phyloP scores from a whole-genome alignment of 345 rosid genomes.

The Carallia pectinifolia region DNA sequence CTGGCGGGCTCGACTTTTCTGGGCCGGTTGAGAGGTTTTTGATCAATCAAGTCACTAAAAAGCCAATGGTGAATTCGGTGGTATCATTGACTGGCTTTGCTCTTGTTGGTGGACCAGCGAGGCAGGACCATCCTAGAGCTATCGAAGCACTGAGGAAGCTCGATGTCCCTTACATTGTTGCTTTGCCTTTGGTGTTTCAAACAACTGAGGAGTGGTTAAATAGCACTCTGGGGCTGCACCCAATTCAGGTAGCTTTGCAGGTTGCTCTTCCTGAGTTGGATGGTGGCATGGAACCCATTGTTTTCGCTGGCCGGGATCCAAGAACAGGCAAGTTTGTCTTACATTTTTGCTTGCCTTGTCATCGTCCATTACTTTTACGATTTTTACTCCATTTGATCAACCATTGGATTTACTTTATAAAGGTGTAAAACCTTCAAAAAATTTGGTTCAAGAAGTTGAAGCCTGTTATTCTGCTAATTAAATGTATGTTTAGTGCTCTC shows the following conservation, averaged over 20 bases:
- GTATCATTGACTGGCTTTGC: conserved; percentile 93
- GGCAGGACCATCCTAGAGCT: conserved; percentile 98
- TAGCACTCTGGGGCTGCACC: conserved; percentile 92
- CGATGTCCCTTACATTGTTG: conserved; percentile 90
- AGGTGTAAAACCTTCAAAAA: not conserved
- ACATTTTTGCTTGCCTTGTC: not conserved
- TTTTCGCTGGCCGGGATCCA: conserved; percentile 97
- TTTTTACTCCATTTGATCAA: not conserved
- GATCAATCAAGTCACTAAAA: conserved; percentile 63
- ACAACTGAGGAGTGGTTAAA: conserved; percentile 98
- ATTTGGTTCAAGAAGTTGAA: too few species aligned
- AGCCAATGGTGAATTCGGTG: conserved; percentile 67
- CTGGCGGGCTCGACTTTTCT: conserved; percentile 92
- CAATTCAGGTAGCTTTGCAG: conserved; percentile 97
- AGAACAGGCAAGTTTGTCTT: conserved; percentile 62
- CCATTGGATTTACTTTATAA: not conserved
- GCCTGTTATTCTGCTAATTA: too few species aligned
- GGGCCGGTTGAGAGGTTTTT: conserved; percentile 86
- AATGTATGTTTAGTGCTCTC: not conserved
- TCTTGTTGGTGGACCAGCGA: conserved; percentile 97
- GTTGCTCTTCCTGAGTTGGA: conserved; percentile 98
- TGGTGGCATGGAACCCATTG: conserved; percentile 99
- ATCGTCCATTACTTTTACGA: not conserved
- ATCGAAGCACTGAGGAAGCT: conserved; percentile 87
- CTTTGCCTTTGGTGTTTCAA: conserved; percentile 93